Evolutionary conservation across 306 rosid species (phyloP), one percentile per base, ranked within the genome.

Genomic region (Quercus wislizeni): DNA sequence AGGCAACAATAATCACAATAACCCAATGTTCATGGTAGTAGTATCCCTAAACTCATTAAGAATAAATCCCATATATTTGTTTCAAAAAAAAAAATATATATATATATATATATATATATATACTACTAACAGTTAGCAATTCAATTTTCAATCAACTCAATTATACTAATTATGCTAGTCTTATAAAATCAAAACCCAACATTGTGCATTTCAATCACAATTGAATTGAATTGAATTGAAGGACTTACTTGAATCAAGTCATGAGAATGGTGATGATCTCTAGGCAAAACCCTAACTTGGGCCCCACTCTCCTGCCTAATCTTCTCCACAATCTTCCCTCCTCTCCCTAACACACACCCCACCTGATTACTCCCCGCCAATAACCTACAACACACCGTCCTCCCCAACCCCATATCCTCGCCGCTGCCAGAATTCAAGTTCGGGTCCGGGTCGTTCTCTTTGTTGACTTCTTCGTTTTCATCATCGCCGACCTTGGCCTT

Each of bases 271-370:
- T 87, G 81, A 21, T 92, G 92, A 38, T 93, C 98, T 51, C 79
- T 84, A 23, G 93, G 88, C 62, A 85, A 86, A 80, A 93, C 85
- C 83, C 91, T 86, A 75, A 93, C 76, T 17, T 86, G 93, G 25
- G 98, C 98, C 23, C 92, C 93, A 74, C 86, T 91, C 43, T 93
- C 95, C 59, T 80, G 92, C 77, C 92, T 89, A 3, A 93, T 87
- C 76, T 86, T 93, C 76, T 91, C 97, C 73, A 90, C 84, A 69
- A 80, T 78, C 78, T 87, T 91, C 2, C 92, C 98, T 20, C 93
- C 91, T 80, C 94, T 84, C 2, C 94, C 94, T 41, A 88, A 88
- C 69, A 88, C 89, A 52, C 87, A 76, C 2, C 97, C 93, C 74
- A 90, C 95, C 71, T 90, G 93, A 79, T 83, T 84, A 69, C 85